Evolutionary conservation across 768 basidiomycete species (phyloP), one percentile per base, ranked within the genome.

Genomic region (Amyloporia xantha): DNA sequence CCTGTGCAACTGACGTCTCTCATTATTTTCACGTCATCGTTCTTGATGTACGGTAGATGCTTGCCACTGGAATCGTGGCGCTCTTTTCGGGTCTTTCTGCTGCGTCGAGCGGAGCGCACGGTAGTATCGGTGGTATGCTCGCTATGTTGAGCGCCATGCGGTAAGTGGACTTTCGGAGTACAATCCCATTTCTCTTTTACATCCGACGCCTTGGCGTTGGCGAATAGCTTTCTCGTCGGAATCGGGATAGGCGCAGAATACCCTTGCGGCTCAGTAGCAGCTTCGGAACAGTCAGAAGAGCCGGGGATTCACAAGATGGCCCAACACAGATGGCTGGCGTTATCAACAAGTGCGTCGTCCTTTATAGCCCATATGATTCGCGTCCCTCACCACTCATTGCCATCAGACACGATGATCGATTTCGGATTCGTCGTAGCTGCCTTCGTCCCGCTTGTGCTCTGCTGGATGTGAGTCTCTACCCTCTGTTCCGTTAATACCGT

Each of bases 231-330:
- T 72, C 66, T 96, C 1, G 73, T 93, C 39, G 94, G 94, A 28
- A 84, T 94, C 46, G 92, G 92, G 20, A 75, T 92, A 0, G 89
- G 91, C 4, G 88, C 87, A 4, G 88, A 90, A 64, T 94, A 94
- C 55, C 93, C 93, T 7, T 90, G 89, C 53, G 92, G 93, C 23
- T 86, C 85, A 0, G 89, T 92, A 13, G 87, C 91, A 3, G 86
- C 85, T 5, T 85, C 89, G 1, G 94, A 96, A 60, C 88, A 91
- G 59, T 87, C 91, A 2, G 94, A 96, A 63, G 86, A 89, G 63
- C 72, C 78, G 6, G 80, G 78, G 7, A 84, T 95, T 57, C 73
- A 66, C 55, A 91, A 88, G 67, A 81, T 81, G 47, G 76, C 86
- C 4, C 93, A 91, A 59, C 86, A 94, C 63, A 69, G 84, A 45